Evolutionary conservation across 1,139 yeast species (phyloP), one percentile per base, ranked within the genome.

Genomic region (Candida glucosophila): DNA sequence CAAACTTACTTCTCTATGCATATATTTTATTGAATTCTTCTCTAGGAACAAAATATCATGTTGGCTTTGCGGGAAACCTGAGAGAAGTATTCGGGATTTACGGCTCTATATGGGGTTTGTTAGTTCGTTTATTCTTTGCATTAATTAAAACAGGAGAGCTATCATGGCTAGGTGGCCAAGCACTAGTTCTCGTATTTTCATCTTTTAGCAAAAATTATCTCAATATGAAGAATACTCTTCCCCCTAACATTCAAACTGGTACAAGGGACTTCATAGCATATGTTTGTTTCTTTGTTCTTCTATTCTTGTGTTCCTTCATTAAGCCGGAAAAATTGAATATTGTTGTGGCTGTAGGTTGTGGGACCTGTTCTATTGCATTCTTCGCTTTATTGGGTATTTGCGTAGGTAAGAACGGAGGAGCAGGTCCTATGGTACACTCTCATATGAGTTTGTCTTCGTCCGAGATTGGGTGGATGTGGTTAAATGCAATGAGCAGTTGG

Each of bases 41-140:
- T 10, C 48, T n/a, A 3, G 49, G 50, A 2, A 26, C 36, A n/a
- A 35, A 39, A 15, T 44, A 34, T 27, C 49, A 42, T 28, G 33
- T 44, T 22, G 49, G 49, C 3, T 44, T 39, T 29, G 42, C 49
- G 2, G 32, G 43, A 3, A 37, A 39, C 12, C 49, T 44, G 27
- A 28, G 49, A 23, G 31, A 41, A 31, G 33, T 40, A 4, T 44
- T 44, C 29, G 50, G 50, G 3, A 32, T 44, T 8, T 33, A 34
- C 14, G 50, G 50, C 1, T 37, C 47, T 2, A 19, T 24, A 5
- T 17, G 39, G n/a, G 43, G 44, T 7, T 38, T 44, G 12, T 13
- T 36, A 5, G 36, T 43, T 2, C 23, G 49, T 3, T 49, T 44
- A 25, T 30, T 43, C 7, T 29, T 44, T 13, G 37, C 46, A 6